These are phyloP conservation scores for Calonectria naviculata DNA, from an alignment of 2,329 filamentous ascomycete genomes.

Conservation along the genomic window DNA sequence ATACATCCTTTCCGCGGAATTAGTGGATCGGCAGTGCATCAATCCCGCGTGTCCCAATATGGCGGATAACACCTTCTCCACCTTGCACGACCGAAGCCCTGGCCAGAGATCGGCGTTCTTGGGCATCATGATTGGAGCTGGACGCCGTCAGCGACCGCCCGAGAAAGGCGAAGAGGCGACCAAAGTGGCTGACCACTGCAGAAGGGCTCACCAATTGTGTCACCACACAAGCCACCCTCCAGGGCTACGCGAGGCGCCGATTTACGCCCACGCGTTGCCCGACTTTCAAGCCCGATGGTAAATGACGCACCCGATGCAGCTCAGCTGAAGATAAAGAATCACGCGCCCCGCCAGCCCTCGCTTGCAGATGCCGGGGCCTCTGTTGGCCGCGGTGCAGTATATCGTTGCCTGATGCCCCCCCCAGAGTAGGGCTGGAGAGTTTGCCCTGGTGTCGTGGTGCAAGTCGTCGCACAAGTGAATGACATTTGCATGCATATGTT, in stretches of 20 bases:
- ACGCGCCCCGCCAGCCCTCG: not conserved
- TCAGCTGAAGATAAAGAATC: not conserved
- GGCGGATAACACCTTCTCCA: not conserved
- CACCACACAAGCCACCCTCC: not conserved
- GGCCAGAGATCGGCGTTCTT: not conserved
- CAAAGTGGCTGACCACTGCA: not conserved
- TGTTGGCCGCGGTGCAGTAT: too few species aligned
- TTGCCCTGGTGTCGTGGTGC: not conserved
- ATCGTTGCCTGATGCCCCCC: not conserved
- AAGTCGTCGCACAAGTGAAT: not conserved
- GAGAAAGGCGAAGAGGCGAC: not conserved
- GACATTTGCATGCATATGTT: not conserved
- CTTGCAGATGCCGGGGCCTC: not conserved
- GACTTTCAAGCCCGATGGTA: not conserved
- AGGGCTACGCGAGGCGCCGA: not conserved
- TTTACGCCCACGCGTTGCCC: not conserved
- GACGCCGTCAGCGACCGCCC: not conserved
- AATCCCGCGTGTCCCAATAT: not conserved
- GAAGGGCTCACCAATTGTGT: not conserved
- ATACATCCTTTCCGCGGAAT: not conserved
- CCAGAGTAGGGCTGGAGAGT: not conserved
- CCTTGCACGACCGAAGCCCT: not conserved
- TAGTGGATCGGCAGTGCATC: not conserved
- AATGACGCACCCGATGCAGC: not conserved
- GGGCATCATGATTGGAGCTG: not conserved